These are phyloP conservation scores for rapeseed (Brassica napus) DNA, from an alignment of 345 rosid genomes.

Conservation along the genomic window DNA sequence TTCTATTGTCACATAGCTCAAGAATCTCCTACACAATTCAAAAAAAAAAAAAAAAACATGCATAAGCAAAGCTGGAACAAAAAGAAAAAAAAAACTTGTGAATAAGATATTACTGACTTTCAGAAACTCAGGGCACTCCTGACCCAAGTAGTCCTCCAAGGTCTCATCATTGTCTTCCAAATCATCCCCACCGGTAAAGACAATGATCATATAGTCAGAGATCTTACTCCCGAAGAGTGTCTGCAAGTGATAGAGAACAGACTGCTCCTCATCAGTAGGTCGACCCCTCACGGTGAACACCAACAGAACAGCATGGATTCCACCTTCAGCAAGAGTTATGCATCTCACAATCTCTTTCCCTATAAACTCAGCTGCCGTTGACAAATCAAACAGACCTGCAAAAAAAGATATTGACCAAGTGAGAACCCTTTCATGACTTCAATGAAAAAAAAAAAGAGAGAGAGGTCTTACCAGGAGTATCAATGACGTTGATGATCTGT, in stretches of 20 bases:
- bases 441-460: not conserved
- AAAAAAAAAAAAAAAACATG: not conserved
- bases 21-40: slow-evolving; percentile 59
- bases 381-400: slow-evolving; percentile 81
- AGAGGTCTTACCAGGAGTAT: slow-evolving; percentile 41
- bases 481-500: slow-evolving; percentile 75
- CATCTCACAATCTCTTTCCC: slow-evolving; percentile 86
- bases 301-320: slow-evolving; percentile 78
- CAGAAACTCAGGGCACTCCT: slow-evolving; percentile 70
- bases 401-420: not conserved
- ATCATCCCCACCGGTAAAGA: slow-evolving; percentile 93
- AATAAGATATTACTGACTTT: slow-evolving; percentile 50
- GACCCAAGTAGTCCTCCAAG: slow-evolving; percentile 68
- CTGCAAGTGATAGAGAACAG: slow-evolving; percentile 63
- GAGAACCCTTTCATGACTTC: not conserved
- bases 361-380: slow-evolving; percentile 60
- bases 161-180: slow-evolving; percentile 82
- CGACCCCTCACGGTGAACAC: slow-evolving; percentile 73
- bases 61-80: not conserved
- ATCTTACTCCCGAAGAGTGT: slow-evolving; percentile 78
- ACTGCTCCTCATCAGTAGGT: slow-evolving; percentile 70
- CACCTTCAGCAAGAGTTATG: slow-evolving; percentile 78
- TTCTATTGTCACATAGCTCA: slow-evolving; percentile 53
- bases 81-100: not conserved
- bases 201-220: slow-evolving; percentile 76